Evolutionary conservation across 148 eudicot species (phyloP), one percentile per base, ranked within the genome.

Genomic region (Heliamphora exappendiculata): DNA sequence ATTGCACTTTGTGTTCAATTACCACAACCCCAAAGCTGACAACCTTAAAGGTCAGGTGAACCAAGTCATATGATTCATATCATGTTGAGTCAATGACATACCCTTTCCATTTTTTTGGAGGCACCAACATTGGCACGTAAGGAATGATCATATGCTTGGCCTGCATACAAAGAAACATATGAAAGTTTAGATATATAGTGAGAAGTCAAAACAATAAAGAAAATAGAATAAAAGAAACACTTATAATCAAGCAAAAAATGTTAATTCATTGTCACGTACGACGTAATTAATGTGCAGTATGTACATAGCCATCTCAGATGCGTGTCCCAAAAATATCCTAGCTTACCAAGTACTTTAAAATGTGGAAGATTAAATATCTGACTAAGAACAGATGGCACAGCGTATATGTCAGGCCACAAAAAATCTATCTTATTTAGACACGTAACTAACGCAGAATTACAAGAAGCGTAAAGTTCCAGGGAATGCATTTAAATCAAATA

Each of bases 81-180:
- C 68, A 64, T 26, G 24, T 65, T 62, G 55, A 34, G 71, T 55
- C 24, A 29, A 57, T 28, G 54, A 12, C 73, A 77, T 91, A 93
- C 98, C 98, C 89, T 84, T 72, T 89, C 98, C 98, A 93, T 74
- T 82, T 88, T 80, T 76, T 88, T 8, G 98, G 96, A 73, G 98
- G 98, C 65, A 93, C 91, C 84, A 93, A 77, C 98, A 93, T 93
- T 6, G 98, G 98, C 85, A 91, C 89, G 59, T 91, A 93, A 74
- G 96, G 96, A 75, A 93, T 89, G 62, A 89, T 76, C 89, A 86
- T 87, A 78, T 89, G 89, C 70, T 82, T 85, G 70, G 87, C 92
- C 98, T 93, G 98, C 85, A 82, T 50, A 65, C 55, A 31, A 26
- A 57, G 67, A 24, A 62, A 37, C 45, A 11, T 34, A 22, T 19